Evolutionary conservation across 2,329 filamentous ascomycete genomes (phyloP), one percentile per base, ranked within the genome.

Genomic region (Fusarium subglutinans): DNA sequence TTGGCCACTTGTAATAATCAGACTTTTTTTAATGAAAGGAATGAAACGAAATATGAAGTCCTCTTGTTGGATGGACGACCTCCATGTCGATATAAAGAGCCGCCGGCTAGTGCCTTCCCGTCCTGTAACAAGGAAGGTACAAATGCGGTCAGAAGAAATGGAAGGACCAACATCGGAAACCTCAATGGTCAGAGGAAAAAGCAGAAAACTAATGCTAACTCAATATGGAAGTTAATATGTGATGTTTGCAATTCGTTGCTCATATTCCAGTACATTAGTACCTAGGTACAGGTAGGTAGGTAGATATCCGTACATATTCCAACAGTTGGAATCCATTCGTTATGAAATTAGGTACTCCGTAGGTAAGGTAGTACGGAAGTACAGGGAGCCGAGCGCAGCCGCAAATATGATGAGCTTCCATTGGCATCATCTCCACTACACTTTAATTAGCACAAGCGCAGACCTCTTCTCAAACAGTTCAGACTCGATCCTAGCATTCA

Each of bases 301-400:
- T 22, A 47, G 26, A 47, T 28, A 37, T 18, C 35, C 15, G 35
- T 37, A 28, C 45, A 40, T 28, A 51, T 28, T 18, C 15, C 24
- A 40, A n/a, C 35, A 41, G 51, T 37, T 35, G 50, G 30, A 37
- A 20, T 26, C 50, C n/a, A 37, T 53, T 35, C 50, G 30, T 53
- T 53, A 24, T 53, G 30, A 37, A 53, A 53, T 53, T 53, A 50
- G 15, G 35, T 37, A 37, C 17, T 26, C 33, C 33, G 33, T 35
- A 17, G 33, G 33, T 47, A 22, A 50, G 50, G n/a, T 38, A 37
- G 55, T 72, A 59, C 54, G 58, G 71, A 51, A 61, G 67, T 58
- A 68, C 66, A 60, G 56, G 66, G 38, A 66, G 62, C 71, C 66
- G 66, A 73, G 66, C 56, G 57, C 45, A 70, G 58, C 70, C 54